phyloP scores from a whole-genome alignment of 2,329 filamentous ascomycete genomes.

The Aureobasidium sp. region DNA sequence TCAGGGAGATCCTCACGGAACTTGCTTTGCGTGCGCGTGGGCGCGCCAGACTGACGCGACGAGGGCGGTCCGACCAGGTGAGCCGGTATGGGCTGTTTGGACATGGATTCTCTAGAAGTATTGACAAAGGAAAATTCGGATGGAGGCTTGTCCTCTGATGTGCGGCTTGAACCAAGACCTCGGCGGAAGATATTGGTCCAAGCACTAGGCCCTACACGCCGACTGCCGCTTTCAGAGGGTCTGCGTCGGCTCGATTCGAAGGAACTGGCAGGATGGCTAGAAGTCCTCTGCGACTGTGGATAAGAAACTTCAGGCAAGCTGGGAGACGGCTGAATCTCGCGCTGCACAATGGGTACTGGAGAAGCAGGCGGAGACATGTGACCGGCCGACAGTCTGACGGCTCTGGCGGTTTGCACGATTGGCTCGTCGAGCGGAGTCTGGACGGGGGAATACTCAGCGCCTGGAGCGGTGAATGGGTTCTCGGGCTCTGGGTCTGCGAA shows the following conservation, averaged over 20 bases:
- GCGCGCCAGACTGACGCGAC: constrained; percentile 48
- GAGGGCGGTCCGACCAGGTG: constrained; percentile 37
- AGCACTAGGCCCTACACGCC: constrained; percentile 31
- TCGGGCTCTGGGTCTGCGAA: constrained; percentile 23
- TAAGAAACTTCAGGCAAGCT: constrained; percentile 49
- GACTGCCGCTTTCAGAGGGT: constrained; percentile 32
- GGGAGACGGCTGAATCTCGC: constrained; percentile 41
- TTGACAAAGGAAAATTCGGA: constrained; percentile 76
- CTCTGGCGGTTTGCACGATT: constrained; percentile 43
- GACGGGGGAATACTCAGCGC: constrained; percentile 25
- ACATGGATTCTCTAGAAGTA: constrained; percentile 81
- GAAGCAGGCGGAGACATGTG: constrained; percentile 35
- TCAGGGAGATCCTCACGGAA: constrained; percentile 92
- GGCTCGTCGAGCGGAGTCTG: constrained; percentile 40
- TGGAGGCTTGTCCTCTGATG: constrained; percentile 38
- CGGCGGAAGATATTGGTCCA: constrained; percentile 73
- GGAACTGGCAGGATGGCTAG: constrained; percentile 14
- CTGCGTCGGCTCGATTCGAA: constrained; percentile 24
- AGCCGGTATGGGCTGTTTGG: constrained; percentile 46
- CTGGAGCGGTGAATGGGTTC: constrained; percentile 19
- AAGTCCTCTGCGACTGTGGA: constrained; percentile 22
- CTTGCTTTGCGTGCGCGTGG: constrained; percentile 77
- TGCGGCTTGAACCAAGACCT: constrained; percentile 27
- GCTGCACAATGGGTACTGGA: constrained; percentile 26
- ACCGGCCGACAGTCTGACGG: constrained; percentile 40